Conservation (phyloP, 1,284 basidiomycete species). For the Sutorius eximius region DNA sequence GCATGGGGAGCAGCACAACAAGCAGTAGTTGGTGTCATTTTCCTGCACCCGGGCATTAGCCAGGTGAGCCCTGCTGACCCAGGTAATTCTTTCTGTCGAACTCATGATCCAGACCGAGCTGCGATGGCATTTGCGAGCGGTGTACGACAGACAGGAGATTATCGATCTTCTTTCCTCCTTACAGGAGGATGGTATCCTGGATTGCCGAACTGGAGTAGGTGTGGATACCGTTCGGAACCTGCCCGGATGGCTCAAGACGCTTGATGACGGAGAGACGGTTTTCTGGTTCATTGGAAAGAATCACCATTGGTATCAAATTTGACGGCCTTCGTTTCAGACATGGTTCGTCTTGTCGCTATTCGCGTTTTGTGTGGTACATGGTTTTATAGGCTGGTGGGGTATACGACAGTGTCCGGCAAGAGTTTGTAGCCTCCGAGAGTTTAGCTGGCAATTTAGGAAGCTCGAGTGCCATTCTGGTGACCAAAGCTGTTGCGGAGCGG, state of each 20-base stretch:
- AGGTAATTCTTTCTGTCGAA: slow-evolving; percentile 3
- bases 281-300: slow-evolving; percentile 46
- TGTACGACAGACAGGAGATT: slow-evolving; percentile 77
- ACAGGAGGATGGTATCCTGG: slow-evolving; percentile 47
- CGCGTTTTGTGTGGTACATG: background rate
- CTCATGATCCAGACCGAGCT: slow-evolving; percentile 54
- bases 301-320: slow-evolving; percentile 56
- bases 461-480: too few species aligned
- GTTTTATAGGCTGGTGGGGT: too few species aligned
- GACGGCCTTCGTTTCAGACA: background rate
- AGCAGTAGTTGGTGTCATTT: slow-evolving; percentile 64
- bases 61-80: slow-evolving; percentile 50
- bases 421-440: too few species aligned
- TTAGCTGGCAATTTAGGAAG: too few species aligned
- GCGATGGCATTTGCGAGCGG: slow-evolving; percentile 60
- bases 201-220: slow-evolving; percentile 32
- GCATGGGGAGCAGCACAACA: slow-evolving; percentile 70
- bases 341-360: slow-evolving; percentile 4
- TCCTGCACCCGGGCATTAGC: slow-evolving; percentile 71
- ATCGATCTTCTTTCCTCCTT: slow-evolving; percentile 63
- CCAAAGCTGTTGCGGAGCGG: too few species aligned
- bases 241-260: slow-evolving; percentile 30
- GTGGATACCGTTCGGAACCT: slow-evolving; percentile 21
- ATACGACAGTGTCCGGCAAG: too few species aligned
- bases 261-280: slow-evolving; percentile 49